Base-by-base conservation (phyloP, 208 protist genomes). In the Trypanosoma vivax region DNA sequence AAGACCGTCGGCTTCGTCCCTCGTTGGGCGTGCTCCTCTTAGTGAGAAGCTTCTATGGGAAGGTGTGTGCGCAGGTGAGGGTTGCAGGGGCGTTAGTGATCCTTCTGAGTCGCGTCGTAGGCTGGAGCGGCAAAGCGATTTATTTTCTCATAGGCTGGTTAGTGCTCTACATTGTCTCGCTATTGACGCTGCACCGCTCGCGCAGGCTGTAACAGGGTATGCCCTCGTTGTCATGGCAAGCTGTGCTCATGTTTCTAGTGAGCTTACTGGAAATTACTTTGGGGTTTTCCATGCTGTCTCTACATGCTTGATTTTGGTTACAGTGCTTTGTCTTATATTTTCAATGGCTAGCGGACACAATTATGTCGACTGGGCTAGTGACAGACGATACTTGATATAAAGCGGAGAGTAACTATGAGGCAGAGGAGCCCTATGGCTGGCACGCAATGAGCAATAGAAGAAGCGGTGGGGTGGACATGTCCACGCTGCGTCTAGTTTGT, bases 291-390 rank as follows among this genome's bases (percentile, higher is more conserved):
- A 54, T 25, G 40, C 21, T n/a, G 27, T 55, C 10, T 21, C 38
- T 42, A 31, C 49, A 6, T 31, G 39, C n/a, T 18, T 53, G 47
- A 21, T 64, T 1, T 19, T 54, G 3, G 3, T 50, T 18, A 14
- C 33, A 4, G 48, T 49, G 1, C 3, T 55, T 5, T 54, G 19
- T 31, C 29, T 64, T 39, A 29, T 64, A 18, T 64, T 56, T 25
- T 13, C 30, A 18, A 53, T 54, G 37, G 39, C 0, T 24, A 1
- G 3, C 13, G 27, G 9, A 10, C 18, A 16, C 5, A 28, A 11
- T 10, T 27, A 39, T 21, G 30, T 45, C 18, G 42, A 9, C 42
- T 60, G 33, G 33, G 9, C 0, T 60, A 24, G 40, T 19, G 33
- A 29, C 10, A 37, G 33, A 14, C 14, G 9, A n/a, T 37, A 18